Evolutionary conservation across 345 rosid species (phyloP), one percentile per base, ranked within the genome.

Genomic region (Laguncularia racemosa): DNA sequence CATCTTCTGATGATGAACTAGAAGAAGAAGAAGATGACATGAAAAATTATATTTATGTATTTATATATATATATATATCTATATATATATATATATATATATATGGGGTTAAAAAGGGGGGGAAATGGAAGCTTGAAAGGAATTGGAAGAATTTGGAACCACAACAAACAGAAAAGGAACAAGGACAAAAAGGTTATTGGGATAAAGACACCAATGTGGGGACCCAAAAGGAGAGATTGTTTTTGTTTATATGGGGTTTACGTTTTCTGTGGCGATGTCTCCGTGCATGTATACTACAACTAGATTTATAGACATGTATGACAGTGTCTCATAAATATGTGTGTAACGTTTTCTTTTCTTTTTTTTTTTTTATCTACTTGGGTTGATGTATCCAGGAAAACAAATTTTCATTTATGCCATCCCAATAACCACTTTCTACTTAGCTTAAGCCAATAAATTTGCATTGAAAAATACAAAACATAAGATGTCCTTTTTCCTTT

Each of bases 171-270:
- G 52, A 58, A 48, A 50, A 49, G 49, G 44, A 5, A 10, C 23
- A 46, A 51, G 43, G 56, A 60, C 56, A 51, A 60, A 60, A 59
- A 60, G 55, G 64, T 51, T 10, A 23, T 45, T 51, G 15, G 56
- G 67, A 63, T 55, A 56, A 63, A 50, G 91, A 85, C 84, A 77
- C 75, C 53, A 59, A 60, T 56, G 58, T 83, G 71, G 91, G 96
- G 89, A 71, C 96, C 88, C 81, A 67, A 74, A 65, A 47, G 50
- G 47, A 53, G 57, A 61, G 67, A 49, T 61, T 52, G n/a, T 45
- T 61, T 63, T 20, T 43, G 19, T 62, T 14, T 48, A 63, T 60
- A 55, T 65, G 40, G 40, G 40, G 40, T 33, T 23, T 33, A 33
- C 40, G 40, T 9, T 33, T 33, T 33, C 40, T 7, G 4, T 33